Base-by-base conservation (phyloP, 1,139 yeast genomes). In the Pichiaceae sp. region DNA sequence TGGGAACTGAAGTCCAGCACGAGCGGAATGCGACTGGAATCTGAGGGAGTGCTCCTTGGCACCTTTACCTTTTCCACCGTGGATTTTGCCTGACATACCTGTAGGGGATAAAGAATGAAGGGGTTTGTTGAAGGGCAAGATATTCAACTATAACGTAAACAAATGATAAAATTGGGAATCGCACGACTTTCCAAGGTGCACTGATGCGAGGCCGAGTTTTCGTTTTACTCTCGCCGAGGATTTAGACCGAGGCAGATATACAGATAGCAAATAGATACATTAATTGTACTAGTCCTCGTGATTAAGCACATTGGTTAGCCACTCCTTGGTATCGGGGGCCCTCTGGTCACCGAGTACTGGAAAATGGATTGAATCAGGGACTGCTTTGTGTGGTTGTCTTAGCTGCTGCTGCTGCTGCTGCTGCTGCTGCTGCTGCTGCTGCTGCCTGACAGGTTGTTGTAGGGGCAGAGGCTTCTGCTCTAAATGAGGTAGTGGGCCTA, bases 1-100 rank as follows among this genome's bases (percentile, higher is more conserved):
- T 34, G 99, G 99, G 67, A 91, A 91, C 62, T 86, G 96, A 57
- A 91, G 72, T 20, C 98, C 98, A 21, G 98, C 98, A 61, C 95
- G 81, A 15, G 96, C 95, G 16, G 96, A 86, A 55, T 89, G 96
- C 16, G 97, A 87, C 53, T 86, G 77, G 46, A 85, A 67, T 63
- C 83, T 75, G 45, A 73, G 65, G 41, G 79, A 71, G 42, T 72
- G 72, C 43, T 70, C 76, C 53, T 72, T 70, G 52, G 80, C 83
- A 38, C 94, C 83, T 34, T 95, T 84, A 57, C 96, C 96, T 25
- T 25, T 25, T 33, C 35, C 35, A 56, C 96, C 96, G 66, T 89
- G 95, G 47, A 84, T 94, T 75, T 89, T 89, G 52, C 96, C 96
- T 54, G 95, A 84, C 96, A 87, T 87, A 12, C n/a, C 4, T 21